Evolutionary conservation across 2,329 filamentous ascomycete species (phyloP).

Genomic region (Alternaria sp.): DNA sequence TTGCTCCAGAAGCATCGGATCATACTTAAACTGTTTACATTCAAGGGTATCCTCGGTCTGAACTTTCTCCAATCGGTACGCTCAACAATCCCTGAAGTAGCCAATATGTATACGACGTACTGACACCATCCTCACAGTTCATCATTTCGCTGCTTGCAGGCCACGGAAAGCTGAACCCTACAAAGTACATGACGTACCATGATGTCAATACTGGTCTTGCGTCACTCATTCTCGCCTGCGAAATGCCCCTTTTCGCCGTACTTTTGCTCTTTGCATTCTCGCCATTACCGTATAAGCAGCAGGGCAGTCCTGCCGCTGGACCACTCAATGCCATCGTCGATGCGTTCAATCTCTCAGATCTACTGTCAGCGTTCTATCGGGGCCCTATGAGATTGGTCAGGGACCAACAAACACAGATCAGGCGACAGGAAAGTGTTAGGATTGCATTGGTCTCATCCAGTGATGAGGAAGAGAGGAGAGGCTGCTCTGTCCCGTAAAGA

Average conservation of each 20-base stretch:
- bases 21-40: constrained; percentile 38
- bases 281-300: constrained; percentile 28
- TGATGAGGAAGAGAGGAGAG: not conserved
- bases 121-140: constrained; percentile 18
- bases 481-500: not conserved
- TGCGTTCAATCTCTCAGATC: constrained; percentile 38
- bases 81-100: not conserved
- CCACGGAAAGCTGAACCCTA: constrained; percentile 26
- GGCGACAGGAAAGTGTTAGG: constrained; percentile 26
- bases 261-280: constrained; percentile 37
- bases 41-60: constrained; percentile 42
- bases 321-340: constrained; percentile 30
- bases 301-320: constrained; percentile 19
- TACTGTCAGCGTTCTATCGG: constrained; percentile 34
- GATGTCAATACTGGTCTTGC: constrained; percentile 37
- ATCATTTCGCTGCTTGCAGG: constrained; percentile 40
- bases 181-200: constrained; percentile 38
- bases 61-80: constrained; percentile 40
- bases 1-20: constrained; percentile 32
- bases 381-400: constrained; percentile 41
- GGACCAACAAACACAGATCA: constrained; percentile 35
- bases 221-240: constrained; percentile 36
- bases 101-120: not conserved
- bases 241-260: constrained; percentile 43
- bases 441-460: not conserved